These are phyloP conservation scores for Phyllosticta ampelicida DNA, from an alignment of 2,329 filamentous ascomycete genomes.

Conservation along the genomic window DNA sequence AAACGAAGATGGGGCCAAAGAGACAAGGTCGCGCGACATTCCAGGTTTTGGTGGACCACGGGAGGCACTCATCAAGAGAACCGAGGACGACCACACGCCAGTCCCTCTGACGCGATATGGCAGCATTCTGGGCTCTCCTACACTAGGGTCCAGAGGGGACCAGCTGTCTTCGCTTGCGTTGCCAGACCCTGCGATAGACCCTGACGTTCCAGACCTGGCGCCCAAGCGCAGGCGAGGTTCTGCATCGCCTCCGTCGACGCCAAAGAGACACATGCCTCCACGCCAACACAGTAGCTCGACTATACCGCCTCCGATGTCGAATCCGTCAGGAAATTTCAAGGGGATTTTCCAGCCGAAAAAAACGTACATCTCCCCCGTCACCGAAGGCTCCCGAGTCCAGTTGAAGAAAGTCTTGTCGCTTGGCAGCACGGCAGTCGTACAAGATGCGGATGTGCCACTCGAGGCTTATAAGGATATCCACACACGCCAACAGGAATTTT, in stretches of 20 bases:
- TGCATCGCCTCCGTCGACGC: conserved; percentile 13
- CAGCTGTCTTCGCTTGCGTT: conserved; percentile 45
- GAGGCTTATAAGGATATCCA: conserved; percentile 55
- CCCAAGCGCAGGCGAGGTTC: conserved; percentile 14
- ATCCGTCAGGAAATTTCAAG: conserved; percentile 22
- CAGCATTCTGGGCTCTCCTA: conserved; percentile 43
- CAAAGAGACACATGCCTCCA: conserved; percentile 6
- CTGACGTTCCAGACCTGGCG: conserved; percentile 17
- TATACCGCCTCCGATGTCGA: conserved; percentile 21
- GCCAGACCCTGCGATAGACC: conserved; percentile 50
- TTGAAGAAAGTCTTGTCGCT: conserved; percentile 33
- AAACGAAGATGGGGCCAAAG: conserved; percentile 12
- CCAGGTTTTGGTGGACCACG: conserved; percentile 13
- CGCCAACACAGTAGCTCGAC: conserved; percentile 23
- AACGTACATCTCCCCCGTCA: conserved; percentile 28
- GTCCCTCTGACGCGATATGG: conserved; percentile 45
- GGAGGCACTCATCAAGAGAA: conserved; percentile 7
- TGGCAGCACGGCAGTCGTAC: conserved; percentile 24
- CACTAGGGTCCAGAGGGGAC: conserved; percentile 3
- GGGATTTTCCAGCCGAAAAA: conserved; percentile 31
- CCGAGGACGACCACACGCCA: conserved; percentile 9
- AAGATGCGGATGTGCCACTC: conserved; percentile 38
- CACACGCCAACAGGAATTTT: conserved; percentile 72
- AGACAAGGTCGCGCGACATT: conserved; percentile 7
- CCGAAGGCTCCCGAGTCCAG: conserved; percentile 23